Percentiles rank a stretch among this genome's conserved stretches.
These are phyloP conservation scores for Baorangia bicolor DNA, from an alignment of 768 basidiomycete species.

Conservation along the genomic window DNA sequence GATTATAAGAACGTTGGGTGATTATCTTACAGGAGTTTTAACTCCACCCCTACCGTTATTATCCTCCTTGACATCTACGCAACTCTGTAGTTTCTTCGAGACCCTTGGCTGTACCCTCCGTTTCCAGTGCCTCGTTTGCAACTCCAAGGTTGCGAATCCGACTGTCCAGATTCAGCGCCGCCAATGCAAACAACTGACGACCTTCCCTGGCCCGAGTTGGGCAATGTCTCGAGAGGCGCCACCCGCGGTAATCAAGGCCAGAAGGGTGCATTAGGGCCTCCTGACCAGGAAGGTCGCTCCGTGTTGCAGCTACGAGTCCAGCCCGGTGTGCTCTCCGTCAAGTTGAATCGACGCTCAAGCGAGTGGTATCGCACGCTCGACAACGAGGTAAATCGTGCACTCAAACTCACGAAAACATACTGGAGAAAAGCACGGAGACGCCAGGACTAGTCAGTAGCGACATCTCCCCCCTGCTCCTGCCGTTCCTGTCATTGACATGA, in stretches of 20 bases:
- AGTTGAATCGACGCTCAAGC: slow-evolving; percentile 70
- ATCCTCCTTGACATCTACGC: slow-evolving; percentile 21
- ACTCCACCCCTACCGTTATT: slow-evolving; percentile 36
- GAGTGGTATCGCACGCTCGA: slow-evolving; percentile 84
- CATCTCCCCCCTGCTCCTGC: neutral
- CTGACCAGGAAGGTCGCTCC: slow-evolving; percentile 74
- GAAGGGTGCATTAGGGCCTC: slow-evolving; percentile 70
- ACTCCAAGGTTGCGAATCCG: slow-evolving; percentile 2
- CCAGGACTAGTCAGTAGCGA: slow-evolving; percentile 56
- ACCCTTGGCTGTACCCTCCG: slow-evolving; percentile 15
- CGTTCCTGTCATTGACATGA: slow-evolving; percentile 6
- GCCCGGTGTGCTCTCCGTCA: slow-evolving; percentile 76
- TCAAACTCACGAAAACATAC: slow-evolving; percentile 83
- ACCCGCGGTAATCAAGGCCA: slow-evolving; percentile 85
- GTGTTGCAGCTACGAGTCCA: slow-evolving; percentile 80
- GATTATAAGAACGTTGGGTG: slow-evolving; percentile 36
- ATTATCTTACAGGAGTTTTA: slow-evolving; percentile 37
- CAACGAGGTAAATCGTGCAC: slow-evolving; percentile 73
- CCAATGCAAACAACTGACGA: slow-evolving; percentile 58
- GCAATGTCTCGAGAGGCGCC: slow-evolving; percentile 81
- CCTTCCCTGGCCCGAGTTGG: slow-evolving; percentile 83
- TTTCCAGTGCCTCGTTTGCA: slow-evolving; percentile 5
- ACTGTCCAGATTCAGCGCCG: slow-evolving; percentile 6
- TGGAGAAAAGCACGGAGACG: slow-evolving; percentile 81
- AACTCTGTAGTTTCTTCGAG: slow-evolving; percentile 12